Evolutionary conservation across 2,329 filamentous ascomycete genomes (phyloP).

Genomic region (Penicillium occitanis): DNA sequence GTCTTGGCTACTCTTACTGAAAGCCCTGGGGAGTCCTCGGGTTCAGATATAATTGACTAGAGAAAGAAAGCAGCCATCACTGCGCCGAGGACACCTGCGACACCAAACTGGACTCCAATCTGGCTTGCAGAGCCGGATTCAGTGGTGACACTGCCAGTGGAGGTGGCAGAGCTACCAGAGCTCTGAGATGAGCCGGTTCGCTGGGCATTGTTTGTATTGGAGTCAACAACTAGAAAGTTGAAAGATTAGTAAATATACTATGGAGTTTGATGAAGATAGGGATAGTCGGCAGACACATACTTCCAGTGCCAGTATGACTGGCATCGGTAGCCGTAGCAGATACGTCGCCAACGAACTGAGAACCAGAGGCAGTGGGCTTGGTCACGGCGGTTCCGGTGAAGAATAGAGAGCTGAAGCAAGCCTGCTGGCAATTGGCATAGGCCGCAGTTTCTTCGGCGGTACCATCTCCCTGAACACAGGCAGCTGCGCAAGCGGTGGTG

Average conservation of each 20-base stretch:
- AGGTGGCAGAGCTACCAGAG: constrained; percentile 10
- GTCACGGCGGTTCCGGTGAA: constrained; percentile 36
- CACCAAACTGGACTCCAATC: constrained; percentile 30
- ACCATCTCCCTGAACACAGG: constrained; percentile 56
- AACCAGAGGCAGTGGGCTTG: constrained; percentile 23
- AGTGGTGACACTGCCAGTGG: constrained; percentile 20
- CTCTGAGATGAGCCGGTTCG: constrained; percentile 12
- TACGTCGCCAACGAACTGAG: constrained; percentile 6
- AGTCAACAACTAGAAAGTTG: constrained; percentile 19
- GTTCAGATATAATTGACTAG: constrained; percentile 25
- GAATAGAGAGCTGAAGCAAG: constrained; percentile 53
- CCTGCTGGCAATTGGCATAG: constrained; percentile 51
- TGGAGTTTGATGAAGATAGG: neutral
- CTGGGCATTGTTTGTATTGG: constrained; percentile 22
- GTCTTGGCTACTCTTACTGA: neutral
- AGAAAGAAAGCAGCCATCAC: constrained; percentile 40
- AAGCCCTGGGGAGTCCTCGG: neutral
- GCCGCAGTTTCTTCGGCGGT: constrained; percentile 45
- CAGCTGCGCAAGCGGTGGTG: constrained; percentile 53
- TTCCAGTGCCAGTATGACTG: neutral
- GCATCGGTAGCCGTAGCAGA: constrained; percentile 10
- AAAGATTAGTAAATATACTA: neutral
- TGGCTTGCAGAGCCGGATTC: constrained; percentile 35
- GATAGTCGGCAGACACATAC: constrained; percentile 3
- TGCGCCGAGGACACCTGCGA: constrained; percentile 37